Base-by-base conservation (phyloP, 768 basidiomycete species). In the Kwoniella bestiolae region DNA sequence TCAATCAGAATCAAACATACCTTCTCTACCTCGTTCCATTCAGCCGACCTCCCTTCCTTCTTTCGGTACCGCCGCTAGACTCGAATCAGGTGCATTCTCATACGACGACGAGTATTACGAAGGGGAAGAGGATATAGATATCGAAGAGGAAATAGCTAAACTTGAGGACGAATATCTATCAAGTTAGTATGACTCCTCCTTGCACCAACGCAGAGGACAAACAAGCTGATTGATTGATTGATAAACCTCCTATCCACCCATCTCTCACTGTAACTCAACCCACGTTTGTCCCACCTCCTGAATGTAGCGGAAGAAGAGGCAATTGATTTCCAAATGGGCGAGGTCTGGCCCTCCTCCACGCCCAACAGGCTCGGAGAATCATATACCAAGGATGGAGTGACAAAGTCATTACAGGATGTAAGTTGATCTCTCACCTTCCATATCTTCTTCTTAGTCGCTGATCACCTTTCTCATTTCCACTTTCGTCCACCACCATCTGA, bases 81-180 rank as follows among this genome's bases (percentile, higher is more conserved):
- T 56, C 16, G 68, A 68, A 29, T 70, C 72, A 25, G 71, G 71
- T 31, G 71, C 65, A 32, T 70, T 67, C 56, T 65, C 63, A 16
- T 66, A 67, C 53, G 67, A 71, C 46, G 74, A 76, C 35, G 72
- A 76, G 28, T 67, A 69, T 57, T 69, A 73, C 69, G 71, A 72
- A 44, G 68, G 68, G 25, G 74, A 73, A 25, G 74, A 73, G 38
- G 74, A 73, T 14, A 55, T 56, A 16, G 74, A 76, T 35, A 51
- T 73, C 8, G 69, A 73, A 59, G 74, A 70, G 29, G 74, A 69
- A 34, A n/a, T 69, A 23, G 68, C 64, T 11, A 67, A 72, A 65
- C 51, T 65, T 23, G 66, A 65, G 34, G 69, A 71, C 14, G 52
- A 67, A 34, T 52, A 61, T 28, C 45, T 60, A 5, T 49, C 46